Evolutionary conservation across 306 rosid species (phyloP).

Genomic region (Medicago ruthenica): DNA sequence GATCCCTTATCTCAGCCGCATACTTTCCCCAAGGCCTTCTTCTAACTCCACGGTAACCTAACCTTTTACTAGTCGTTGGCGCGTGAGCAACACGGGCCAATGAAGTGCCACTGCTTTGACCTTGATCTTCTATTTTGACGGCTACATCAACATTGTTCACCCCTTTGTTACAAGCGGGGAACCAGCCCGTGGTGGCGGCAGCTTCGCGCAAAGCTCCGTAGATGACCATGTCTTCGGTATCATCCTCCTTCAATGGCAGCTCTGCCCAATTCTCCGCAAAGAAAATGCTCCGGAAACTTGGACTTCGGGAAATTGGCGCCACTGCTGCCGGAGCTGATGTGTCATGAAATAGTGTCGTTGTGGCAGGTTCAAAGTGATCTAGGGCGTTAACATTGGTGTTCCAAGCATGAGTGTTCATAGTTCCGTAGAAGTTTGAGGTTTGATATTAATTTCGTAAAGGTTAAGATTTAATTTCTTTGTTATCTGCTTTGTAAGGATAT

Average conservation of each 20-base stretch:
- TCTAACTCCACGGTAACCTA: constrained; percentile 56
- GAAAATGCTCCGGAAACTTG: constrained; percentile 37
- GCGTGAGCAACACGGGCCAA: constrained; percentile 1
- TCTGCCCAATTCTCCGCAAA: constrained; percentile 44
- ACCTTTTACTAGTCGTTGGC: not conserved
- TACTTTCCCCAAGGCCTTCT: constrained; percentile 68
- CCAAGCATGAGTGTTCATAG: constrained; percentile 21
- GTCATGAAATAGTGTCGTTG: not conserved
- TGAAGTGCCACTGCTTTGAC: not conserved
- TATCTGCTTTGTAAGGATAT: not conserved
- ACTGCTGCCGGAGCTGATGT: not conserved
- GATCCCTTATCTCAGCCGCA: constrained; percentile 68
- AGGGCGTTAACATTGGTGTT: not conserved
- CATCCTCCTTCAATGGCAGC: constrained; percentile 49
- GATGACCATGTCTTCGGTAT: constrained; percentile 49
- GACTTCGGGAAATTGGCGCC: not conserved
- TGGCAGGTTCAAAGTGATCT: not conserved
- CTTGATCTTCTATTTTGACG: not conserved
- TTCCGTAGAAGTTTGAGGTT: constrained; percentile 16
- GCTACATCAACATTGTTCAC: not conserved
- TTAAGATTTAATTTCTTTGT: not conserved
- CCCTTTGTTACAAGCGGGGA: not conserved
- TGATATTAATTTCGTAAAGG: not conserved
- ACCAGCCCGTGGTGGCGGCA: constrained; percentile 44
- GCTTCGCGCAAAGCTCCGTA: constrained; percentile 40